Base-by-base conservation (phyloP, 805 yeast genomes). In the Metschnikowia arizonensis region DNA sequence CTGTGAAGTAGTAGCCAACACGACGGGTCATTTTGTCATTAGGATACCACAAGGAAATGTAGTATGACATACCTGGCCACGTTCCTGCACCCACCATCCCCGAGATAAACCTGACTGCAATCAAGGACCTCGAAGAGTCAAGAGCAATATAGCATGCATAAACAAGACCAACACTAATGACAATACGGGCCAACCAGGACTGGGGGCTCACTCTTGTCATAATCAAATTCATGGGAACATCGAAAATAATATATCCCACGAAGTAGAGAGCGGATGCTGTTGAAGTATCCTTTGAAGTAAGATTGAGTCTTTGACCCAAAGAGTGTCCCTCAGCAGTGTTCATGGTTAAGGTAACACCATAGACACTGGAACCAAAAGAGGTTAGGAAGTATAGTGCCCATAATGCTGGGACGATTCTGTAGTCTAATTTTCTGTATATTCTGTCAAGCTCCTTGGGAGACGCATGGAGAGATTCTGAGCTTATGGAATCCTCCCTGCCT, bases 1-100 rank as follows among this genome's bases (percentile, higher is more conserved):
- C 96, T 1, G 96, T 88, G 64, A 83, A 88, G 63, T 88, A 88
- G 66, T 84, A 88, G 2, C 96, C 96, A 50, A 88, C 84, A 59
- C 96, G 72, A 51, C 78, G 76, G 2, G 95, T 85, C 53, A 81
- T 77, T 48, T 93, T 72, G 38, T 84, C 81, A 42, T 82, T 77
- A 2, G 96, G 96, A 58, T 88, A 88, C 91, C 95, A 88, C 55
- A 87, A 67, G 0, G 90, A 79, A 34, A 88, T 73, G 58, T 88
- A 88, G 64, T 87, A 88, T 18, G 88, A 79, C 83, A 88, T 73
- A 8, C 95, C 95, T 1, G 95, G 95, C 95, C 95, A 87, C 3
- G 87, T 80, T 33, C 95, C 95, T 9, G 95, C 93, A 42, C 87
- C 87, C 46, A 83, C 84, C 45, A 83, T 53, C 39, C 95, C 95